phyloP scores from a whole-genome alignment of 202 grass and related monocot genomes.

The Bolboschoenoplectus hybrid region DNA sequence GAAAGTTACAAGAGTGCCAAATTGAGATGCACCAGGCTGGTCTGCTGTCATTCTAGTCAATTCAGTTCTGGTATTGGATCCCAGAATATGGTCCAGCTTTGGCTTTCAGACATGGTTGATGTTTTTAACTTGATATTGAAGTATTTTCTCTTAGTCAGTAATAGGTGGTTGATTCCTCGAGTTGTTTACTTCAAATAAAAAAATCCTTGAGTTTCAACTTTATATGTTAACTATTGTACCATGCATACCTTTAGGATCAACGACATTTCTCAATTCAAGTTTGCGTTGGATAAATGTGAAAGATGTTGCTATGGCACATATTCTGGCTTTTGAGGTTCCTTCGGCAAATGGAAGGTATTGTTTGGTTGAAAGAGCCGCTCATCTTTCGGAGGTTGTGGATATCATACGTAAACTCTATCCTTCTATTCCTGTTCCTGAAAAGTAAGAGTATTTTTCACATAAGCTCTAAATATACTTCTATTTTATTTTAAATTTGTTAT shows the following conservation, averaged over 20 bases:
- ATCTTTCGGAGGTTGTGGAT: conserved; percentile 35
- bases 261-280: conserved; percentile 29
- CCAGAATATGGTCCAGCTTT: neutral
- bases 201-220: neutral
- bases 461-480: neutral
- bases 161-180: neutral
- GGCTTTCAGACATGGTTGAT: conserved; percentile 1
- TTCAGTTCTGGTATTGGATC: neutral
- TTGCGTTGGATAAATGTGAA: conserved; percentile 36
- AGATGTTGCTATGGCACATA: conserved; percentile 51
- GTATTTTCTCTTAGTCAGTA: neutral
- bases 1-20: neutral
- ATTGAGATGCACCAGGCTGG: neutral
- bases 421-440: conserved; percentile 36
- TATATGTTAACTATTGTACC: neutral
- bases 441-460: conserved; percentile 34
- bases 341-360: conserved; percentile 48
- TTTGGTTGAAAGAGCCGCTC: conserved; percentile 45
- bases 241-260: conserved; percentile 36
- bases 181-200: too few relatives aligned
- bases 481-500: conserved; percentile 1
- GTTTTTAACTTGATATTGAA: neutral
- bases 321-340: conserved; percentile 46
- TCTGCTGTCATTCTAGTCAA: neutral
- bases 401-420: conserved; percentile 44